A percentile compares a stretch with the other conserved stretches of the same genome.
Conservation (phyloP, 768 basidiomycete genomes). For the Suillus alpinus region DNA sequence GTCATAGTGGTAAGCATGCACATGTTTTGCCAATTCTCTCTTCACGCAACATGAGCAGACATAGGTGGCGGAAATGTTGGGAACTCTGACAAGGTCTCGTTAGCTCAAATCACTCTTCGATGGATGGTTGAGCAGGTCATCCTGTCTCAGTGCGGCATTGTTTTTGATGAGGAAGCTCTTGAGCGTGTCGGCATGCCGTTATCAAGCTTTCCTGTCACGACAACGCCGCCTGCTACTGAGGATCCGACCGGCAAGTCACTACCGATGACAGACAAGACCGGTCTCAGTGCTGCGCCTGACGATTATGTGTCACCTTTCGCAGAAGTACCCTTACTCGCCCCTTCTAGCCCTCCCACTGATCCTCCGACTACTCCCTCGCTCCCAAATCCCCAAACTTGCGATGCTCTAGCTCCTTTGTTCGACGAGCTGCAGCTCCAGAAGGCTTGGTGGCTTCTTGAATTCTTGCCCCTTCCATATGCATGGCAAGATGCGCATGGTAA, state of each 20-base stretch:
- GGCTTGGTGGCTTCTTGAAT: slow-evolving; percentile 74
- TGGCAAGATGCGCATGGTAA: slow-evolving; percentile 55
- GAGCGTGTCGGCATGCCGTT: slow-evolving; percentile 36
- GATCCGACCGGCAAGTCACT: background rate
- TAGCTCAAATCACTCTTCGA: slow-evolving; percentile 61
- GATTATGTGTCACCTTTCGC: background rate
- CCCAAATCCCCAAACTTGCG: slow-evolving; percentile 13
- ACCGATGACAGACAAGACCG: background rate
- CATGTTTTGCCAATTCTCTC: background rate
- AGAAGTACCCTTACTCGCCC: background rate
- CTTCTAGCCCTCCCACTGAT: background rate
- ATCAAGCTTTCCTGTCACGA: slow-evolving; percentile 6
- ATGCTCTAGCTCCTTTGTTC: slow-evolving; percentile 48
- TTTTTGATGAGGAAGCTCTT: slow-evolving; percentile 53
- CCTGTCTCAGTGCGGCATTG: slow-evolving; percentile 53
- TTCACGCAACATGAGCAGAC: slow-evolving; percentile 38
- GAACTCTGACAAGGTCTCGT: slow-evolving; percentile 37
- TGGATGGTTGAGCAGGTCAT: slow-evolving; percentile 80
- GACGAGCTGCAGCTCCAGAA: slow-evolving; percentile 45
- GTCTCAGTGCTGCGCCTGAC: background rate
- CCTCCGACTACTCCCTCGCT: background rate
- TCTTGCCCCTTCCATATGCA: slow-evolving; percentile 50
- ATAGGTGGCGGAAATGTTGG: slow-evolving; percentile 63
- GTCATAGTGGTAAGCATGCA: slow-evolving; percentile 56
- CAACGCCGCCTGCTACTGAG: slow-evolving; percentile 1